Base-by-base conservation (phyloP, 371 early-diverging fungal species). In the Chytridiales sp. region DNA sequence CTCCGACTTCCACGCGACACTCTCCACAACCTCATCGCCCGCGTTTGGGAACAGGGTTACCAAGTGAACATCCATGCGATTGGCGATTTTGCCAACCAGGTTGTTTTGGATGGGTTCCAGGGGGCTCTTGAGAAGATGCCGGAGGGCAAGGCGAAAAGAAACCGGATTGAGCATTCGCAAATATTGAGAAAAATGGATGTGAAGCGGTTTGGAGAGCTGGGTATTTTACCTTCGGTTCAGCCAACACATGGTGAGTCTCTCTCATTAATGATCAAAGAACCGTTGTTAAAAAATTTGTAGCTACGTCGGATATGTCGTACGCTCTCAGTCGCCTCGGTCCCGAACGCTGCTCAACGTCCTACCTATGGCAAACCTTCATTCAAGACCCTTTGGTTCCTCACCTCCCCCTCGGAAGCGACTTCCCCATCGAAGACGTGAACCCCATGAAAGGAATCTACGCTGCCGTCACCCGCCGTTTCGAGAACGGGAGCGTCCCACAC, bases 51-150 rank as follows among this genome's bases (percentile, higher is more conserved):
- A 19, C 55, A 72, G 64, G 77, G 73, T 9, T 78, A 60, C 38
- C 80, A 80, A 60, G 74, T 73, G 21, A 73, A 72, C 59, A 51
- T 69, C 1, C 80, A 80, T 56, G 61, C 67, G 47, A 78, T 78
- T 31, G 80, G 80, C 21, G 80, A 80, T 55, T 56, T 43, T 17
- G 77, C 72, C 26, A 78, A 74, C 62, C 42, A 54, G 17, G 17
- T 75, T 4, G 68, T 63, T 21, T 46, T 80, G 4, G 66, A 75
- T 53, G 66, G 71, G 1, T 70, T 69, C 57, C 76, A 70, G n/a
- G n/a, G n/a, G 27, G 22, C 46, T 34, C 29, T 31, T 43, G 56
- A 60, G 46, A 30, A 34, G 29, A 26, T 19, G 24, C 42, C 22
- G 8, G 44, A 48, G 13, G 46, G 26, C 0, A 38, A 21, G 27